phyloP scores from a whole-genome alignment of 2,329 filamentous ascomycete species.

The Botrytis elliptica region DNA sequence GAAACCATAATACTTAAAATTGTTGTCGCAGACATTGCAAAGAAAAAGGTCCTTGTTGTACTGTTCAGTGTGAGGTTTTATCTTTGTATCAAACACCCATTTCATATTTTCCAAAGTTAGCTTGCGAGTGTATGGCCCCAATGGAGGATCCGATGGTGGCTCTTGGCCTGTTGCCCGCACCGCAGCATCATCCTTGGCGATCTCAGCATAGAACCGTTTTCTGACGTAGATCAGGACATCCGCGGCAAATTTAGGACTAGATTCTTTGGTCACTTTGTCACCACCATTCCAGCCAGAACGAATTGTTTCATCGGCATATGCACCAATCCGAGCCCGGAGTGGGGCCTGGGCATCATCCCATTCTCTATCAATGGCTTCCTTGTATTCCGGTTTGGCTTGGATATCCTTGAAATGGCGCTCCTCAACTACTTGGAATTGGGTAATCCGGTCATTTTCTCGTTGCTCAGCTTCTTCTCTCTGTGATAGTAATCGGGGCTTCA shows the following conservation, averaged over 20 bases:
- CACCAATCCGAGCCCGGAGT: slow-evolving; percentile 61
- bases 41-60: slow-evolving; percentile 72
- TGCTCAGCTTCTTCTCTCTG: slow-evolving; percentile 66
- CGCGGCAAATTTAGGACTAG: slow-evolving; percentile 66
- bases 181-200: slow-evolving; percentile 53
- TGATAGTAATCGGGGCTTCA: slow-evolving; percentile 64
- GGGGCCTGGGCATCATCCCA: slow-evolving; percentile 72
- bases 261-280: slow-evolving; percentile 61
- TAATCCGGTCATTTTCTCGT: slow-evolving; percentile 46
- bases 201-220: slow-evolving; percentile 62
- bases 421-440: slow-evolving; percentile 40
- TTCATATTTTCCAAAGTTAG: slow-evolving; percentile 83
- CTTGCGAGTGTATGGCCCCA: slow-evolving; percentile 57
- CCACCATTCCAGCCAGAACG: slow-evolving; percentile 63
- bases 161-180: slow-evolving; percentile 48
- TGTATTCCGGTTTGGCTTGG: slow-evolving; percentile 46
- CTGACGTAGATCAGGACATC: slow-evolving; percentile 69
- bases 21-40: slow-evolving; percentile 66
- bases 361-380: slow-evolving; percentile 62
- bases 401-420: slow-evolving; percentile 40
- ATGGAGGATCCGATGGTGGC: slow-evolving; percentile 48
- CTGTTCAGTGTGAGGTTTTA: slow-evolving; percentile 66
- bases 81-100: slow-evolving; percentile 76
- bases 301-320: slow-evolving; percentile 70
- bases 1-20: slow-evolving; percentile 68